Percentiles rank a stretch among this genome's conserved stretches.
phyloP scores from a whole-genome alignment of 164 flowering plant genomes.

The Vitis riparia region DNA sequence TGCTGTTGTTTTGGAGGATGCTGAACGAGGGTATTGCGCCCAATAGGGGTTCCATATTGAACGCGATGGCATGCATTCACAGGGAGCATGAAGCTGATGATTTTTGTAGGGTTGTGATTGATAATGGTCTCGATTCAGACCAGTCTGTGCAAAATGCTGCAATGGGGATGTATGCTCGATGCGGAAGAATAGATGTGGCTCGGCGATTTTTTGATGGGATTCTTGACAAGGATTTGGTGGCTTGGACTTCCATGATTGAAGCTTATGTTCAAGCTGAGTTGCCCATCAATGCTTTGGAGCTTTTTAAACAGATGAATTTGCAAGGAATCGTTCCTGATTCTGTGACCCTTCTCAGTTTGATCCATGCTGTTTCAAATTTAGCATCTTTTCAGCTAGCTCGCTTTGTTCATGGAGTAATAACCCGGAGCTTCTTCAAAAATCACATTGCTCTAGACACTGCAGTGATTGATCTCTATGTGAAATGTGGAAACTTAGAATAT shows the following conservation, averaged over 20 bases:
- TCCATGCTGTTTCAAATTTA: constrained; percentile 14
- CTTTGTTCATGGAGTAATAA: constrained; percentile 26
- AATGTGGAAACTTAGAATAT: constrained; percentile 31
- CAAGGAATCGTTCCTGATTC: constrained; percentile 20
- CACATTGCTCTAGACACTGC: constrained; percentile 18
- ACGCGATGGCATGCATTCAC: constrained; percentile 27
- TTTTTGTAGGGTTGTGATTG: constrained; percentile 19
- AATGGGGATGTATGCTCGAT: constrained; percentile 31
- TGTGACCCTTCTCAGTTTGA: constrained; percentile 26
- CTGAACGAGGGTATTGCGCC: constrained; percentile 22
- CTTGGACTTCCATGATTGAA: constrained; percentile 39
- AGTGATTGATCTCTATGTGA: constrained; percentile 29
- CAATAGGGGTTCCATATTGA: constrained; percentile 20
- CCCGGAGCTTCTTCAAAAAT: constrained; percentile 8
- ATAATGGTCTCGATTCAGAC: constrained; percentile 19
- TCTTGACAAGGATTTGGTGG: constrained; percentile 25
- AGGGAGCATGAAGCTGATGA: constrained; percentile 20
- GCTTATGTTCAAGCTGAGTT: constrained; percentile 25
- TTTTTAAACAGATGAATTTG: constrained; percentile 23
- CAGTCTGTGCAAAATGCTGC: constrained; percentile 26
- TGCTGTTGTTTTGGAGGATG: constrained; percentile 28
- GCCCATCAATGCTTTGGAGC: constrained; percentile 20
- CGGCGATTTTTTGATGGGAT: constrained; percentile 21
- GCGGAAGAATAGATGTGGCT: constrained; percentile 27
- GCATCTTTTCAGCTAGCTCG: constrained; percentile 21